Percentiles rank a stretch among this genome's conserved stretches.
Evolutionary conservation across 2,329 filamentous ascomycete genomes (phyloP).

Genomic region (Biscogniauxia marginata): DNA sequence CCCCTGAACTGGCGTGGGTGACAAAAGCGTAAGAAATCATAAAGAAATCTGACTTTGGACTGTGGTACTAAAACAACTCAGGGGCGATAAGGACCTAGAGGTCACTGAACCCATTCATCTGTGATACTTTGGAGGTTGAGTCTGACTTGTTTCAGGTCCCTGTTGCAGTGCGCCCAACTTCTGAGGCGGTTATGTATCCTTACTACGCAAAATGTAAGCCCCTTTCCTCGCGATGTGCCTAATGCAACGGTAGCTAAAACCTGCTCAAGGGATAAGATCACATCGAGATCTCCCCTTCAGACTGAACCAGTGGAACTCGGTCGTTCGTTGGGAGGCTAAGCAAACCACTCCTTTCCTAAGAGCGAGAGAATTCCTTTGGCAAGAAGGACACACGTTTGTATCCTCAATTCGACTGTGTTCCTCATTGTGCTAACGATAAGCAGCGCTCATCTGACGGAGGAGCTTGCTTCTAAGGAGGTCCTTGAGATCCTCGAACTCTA

Average conservation of each 20-base stretch:
- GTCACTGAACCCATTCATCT: conserved; percentile 2
- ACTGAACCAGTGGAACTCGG: conserved; percentile 97
- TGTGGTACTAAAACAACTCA: conserved; percentile 37
- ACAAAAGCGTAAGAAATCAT: conserved; percentile 67
- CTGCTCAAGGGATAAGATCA: conserved; percentile 72
- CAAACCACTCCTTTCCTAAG: conserved; percentile 84
- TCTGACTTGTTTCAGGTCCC: conserved; percentile 45
- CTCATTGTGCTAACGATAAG: conserved; percentile 13
- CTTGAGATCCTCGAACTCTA: conserved; percentile 92
- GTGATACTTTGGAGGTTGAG: not conserved
- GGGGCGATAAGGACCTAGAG: conserved; percentile 90
- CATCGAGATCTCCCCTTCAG: conserved; percentile 92
- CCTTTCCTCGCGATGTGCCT: conserved; percentile 60
- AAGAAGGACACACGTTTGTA: conserved; percentile 74
- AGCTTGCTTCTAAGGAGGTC: conserved; percentile 80
- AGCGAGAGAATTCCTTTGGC: conserved; percentile 95
- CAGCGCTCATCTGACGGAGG: conserved; percentile 83
- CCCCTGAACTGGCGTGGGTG: conserved; percentile 86
- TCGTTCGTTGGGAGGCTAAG: conserved; percentile 95
- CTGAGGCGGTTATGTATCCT: conserved; percentile 50
- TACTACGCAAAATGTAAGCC: conserved; percentile 21
- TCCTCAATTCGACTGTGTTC: not conserved
- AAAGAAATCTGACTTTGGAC: conserved; percentile 6
- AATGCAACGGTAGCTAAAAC: conserved; percentile 57
- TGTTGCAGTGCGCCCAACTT: conserved; percentile 66